A percentile compares a stretch with the other conserved stretches of the same genome.
Evolutionary conservation across 2,329 filamentous ascomycete species (phyloP).

Genomic region (Penicillium sp.): DNA sequence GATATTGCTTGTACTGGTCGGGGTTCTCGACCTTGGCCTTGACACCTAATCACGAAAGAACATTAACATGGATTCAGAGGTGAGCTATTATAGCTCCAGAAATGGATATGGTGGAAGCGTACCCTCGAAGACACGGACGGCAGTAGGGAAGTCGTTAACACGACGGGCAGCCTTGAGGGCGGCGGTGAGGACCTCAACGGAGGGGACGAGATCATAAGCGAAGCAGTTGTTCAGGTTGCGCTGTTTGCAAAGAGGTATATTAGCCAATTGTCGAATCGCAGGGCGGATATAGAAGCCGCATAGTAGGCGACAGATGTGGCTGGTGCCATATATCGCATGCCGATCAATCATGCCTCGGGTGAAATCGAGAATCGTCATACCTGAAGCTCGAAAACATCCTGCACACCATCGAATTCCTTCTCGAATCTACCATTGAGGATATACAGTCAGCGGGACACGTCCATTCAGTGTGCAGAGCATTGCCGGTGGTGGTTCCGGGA

Average conservation of each 20-base stretch:
- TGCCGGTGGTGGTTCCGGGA: slow-evolving; percentile 11
- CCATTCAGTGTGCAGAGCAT: slow-evolving; percentile 13
- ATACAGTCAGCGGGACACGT: slow-evolving; percentile 32
- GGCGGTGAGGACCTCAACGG: slow-evolving; percentile 81
- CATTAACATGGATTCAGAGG: slow-evolving; percentile 4
- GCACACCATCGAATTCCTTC: slow-evolving; percentile 96
- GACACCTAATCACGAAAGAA: slow-evolving; percentile 61
- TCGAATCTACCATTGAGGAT: slow-evolving; percentile 71
- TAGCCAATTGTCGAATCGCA: slow-evolving; percentile 9
- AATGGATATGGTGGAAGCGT: slow-evolving; percentile 37
- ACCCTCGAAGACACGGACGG: slow-evolving; percentile 98
- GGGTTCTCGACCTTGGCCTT: slow-evolving; percentile 99
- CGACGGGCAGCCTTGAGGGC: slow-evolving; percentile 89
- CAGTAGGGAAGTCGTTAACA: slow-evolving; percentile 98
- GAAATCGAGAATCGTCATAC: slow-evolving; percentile 52
- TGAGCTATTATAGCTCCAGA: neutral
- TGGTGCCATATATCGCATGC: slow-evolving; percentile 17
- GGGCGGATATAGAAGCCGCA: neutral
- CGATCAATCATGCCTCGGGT: slow-evolving; percentile 16
- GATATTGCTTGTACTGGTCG: slow-evolving; percentile 92
- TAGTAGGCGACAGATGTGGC: slow-evolving; percentile 3
- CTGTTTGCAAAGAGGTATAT: slow-evolving; percentile 39
- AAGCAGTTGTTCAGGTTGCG: slow-evolving; percentile 99
- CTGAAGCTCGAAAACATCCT: slow-evolving; percentile 99
- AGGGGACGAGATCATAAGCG: slow-evolving; percentile 98